Evolutionary conservation across 1,139 yeast genomes (phyloP).

Genomic region (Nakaseomyces kungkrabaensis): DNA sequence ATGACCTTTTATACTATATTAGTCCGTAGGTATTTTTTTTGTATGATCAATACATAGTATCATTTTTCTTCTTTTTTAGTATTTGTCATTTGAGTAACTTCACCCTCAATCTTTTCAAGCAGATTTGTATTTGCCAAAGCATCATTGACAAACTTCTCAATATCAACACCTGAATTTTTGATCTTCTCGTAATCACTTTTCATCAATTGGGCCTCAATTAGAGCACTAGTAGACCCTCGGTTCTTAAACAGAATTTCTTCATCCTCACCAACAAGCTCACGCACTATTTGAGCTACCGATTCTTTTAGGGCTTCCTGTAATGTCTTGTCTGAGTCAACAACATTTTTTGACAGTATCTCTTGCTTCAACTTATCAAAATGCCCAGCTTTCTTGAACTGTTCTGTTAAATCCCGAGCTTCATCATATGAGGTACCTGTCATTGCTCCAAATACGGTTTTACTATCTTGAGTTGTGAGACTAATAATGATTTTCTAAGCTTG

Average conservation of each 20-base stretch:
- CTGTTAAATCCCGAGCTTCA: slow-evolving; percentile 23
- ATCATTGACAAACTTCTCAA: slow-evolving; percentile 10
- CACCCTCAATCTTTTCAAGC: neutral
- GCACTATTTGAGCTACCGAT: slow-evolving; percentile 18
- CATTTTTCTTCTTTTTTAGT: neutral
- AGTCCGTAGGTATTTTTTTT: neutral
- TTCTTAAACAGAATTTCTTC: slow-evolving; percentile 26
- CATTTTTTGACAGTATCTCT: slow-evolving; percentile 14
- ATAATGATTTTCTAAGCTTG: too few relatives aligned
- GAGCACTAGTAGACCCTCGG: slow-evolving; percentile 28
- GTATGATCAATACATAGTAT: neutral
- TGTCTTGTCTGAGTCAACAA: slow-evolving; percentile 5
- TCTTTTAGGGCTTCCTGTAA: slow-evolving; percentile 17
- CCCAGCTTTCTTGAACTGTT: slow-evolving; percentile 26
- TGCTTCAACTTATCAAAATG: slow-evolving; percentile 24
- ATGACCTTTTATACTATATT: slow-evolving; percentile 38
- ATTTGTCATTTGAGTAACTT: neutral
- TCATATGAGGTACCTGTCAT: slow-evolving; percentile 8
- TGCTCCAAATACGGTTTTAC: too few relatives aligned
- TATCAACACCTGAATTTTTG: slow-evolving; percentile 14
- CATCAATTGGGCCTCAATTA: slow-evolving; percentile 24
- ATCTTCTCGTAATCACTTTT: slow-evolving; percentile 22
- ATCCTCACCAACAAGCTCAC: slow-evolving; percentile 22
- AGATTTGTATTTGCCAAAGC: slow-evolving; percentile 17
- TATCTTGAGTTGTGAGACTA: too few relatives aligned